Percentiles rank a stretch among this genome's conserved stretches.
Conservation (phyloP, 2,329 filamentous ascomycete species). For the Fusarium pseudonygamai region DNA sequence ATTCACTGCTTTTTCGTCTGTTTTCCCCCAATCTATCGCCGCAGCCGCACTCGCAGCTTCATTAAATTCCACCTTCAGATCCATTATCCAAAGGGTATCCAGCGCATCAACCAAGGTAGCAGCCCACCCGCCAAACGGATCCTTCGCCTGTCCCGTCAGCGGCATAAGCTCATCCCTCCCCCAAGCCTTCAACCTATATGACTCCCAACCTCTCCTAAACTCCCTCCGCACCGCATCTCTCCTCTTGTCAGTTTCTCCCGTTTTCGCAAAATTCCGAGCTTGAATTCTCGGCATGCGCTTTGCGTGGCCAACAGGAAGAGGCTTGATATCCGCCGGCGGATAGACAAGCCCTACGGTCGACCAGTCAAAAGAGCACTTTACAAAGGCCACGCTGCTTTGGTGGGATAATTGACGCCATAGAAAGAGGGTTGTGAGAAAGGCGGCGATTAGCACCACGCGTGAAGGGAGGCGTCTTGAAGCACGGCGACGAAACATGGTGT, state of each 20-base stretch:
- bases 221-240: conserved; percentile 51
- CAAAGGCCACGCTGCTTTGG: conserved; percentile 25
- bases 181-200: conserved; percentile 63
- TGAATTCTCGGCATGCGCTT: conserved; percentile 46
- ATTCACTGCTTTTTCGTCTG: conserved; percentile 54
- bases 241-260: conserved; percentile 43
- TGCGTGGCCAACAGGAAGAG: conserved; percentile 43
- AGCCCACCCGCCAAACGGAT: conserved; percentile 64
- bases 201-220: conserved; percentile 57
- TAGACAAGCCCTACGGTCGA: conserved; percentile 38
- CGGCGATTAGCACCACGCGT: neutral
- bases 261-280: conserved; percentile 39
- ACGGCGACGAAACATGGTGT: conserved; percentile 2
- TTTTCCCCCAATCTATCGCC: conserved; percentile 62
- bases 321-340: conserved; percentile 46
- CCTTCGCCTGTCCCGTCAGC: conserved; percentile 55
- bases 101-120: conserved; percentile 69
- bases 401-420: conserved; percentile 6
- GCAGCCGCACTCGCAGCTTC: conserved; percentile 61
- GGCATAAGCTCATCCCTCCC: conserved; percentile 62
- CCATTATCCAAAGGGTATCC: conserved; percentile 73
- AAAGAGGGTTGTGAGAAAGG: neutral
- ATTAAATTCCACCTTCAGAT: conserved; percentile 58
- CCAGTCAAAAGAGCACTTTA: conserved; percentile 47
- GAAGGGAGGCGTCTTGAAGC: neutral